phyloP scores from a whole-genome alignment of 768 basidiomycete species.

The Mycena vitilis region DNA sequence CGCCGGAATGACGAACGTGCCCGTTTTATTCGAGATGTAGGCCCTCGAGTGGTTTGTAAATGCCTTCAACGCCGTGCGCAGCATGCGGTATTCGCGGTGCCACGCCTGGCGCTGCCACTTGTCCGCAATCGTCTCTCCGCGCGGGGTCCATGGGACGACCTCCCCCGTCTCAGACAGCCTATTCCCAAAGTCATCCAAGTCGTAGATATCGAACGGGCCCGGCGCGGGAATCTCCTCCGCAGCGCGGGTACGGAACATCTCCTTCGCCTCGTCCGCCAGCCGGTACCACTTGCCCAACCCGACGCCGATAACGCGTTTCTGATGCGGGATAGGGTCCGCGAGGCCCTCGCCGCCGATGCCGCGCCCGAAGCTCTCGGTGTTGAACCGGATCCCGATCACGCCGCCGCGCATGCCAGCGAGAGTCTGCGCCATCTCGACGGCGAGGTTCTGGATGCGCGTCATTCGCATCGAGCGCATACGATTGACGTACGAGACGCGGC shows the following conservation, averaged over 20 bases:
- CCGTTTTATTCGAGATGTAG: no score
- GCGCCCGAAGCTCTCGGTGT: slow-evolving; percentile 44
- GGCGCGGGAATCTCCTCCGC: slow-evolving; percentile 1
- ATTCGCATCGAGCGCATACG: slow-evolving; percentile 51
- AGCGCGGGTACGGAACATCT: neutral
- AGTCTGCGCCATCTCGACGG: slow-evolving; percentile 42
- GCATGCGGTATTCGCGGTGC: neutral
- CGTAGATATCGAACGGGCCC: slow-evolving; percentile 3
- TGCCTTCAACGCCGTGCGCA: neutral
- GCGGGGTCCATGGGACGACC: slow-evolving; percentile 15
- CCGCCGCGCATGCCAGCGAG: slow-evolving; percentile 54
- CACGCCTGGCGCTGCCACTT: slow-evolving; percentile 13
- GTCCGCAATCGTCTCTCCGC: neutral
- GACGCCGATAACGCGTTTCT: slow-evolving; percentile 48
- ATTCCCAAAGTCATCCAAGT: slow-evolving; percentile 21
- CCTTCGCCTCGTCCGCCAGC: slow-evolving; percentile 14
- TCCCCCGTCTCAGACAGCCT: slow-evolving; percentile 3
- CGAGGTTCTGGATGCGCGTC: slow-evolving; percentile 46
- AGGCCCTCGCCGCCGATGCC: slow-evolving; percentile 53
- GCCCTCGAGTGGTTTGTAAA: neutral
- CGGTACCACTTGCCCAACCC: slow-evolving; percentile 40
- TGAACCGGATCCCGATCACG: slow-evolving; percentile 50
- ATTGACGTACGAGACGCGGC: slow-evolving; percentile 42
- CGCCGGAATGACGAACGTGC: no score
- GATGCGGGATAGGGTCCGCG: slow-evolving; percentile 43